phyloP scores from a whole-genome alignment of 306 rosid genomes.

The Senna tora region DNA sequence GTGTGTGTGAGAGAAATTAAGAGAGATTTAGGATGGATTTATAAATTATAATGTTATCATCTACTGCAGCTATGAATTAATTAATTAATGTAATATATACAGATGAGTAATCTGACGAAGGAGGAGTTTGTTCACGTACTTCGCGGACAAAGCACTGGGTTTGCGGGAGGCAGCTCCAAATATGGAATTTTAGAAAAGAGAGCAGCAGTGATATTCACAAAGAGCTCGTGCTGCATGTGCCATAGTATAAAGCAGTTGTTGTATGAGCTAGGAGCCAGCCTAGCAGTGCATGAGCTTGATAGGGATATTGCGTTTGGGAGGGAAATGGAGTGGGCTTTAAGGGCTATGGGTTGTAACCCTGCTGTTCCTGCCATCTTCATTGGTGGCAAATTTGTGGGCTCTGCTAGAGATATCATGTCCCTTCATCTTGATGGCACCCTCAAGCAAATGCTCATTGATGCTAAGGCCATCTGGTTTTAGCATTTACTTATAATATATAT shows the following conservation, averaged over 20 bases:
- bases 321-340: slow-evolving; percentile 86
- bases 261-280: slow-evolving; percentile 95
- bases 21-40: too few relatives aligned
- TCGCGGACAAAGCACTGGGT: too few relatives aligned
- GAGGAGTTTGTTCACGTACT: too few relatives aligned
- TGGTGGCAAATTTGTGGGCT: slow-evolving; percentile 86
- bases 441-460: slow-evolving; percentile 90
- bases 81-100: too few relatives aligned
- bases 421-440: slow-evolving; percentile 93
- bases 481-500: too few relatives aligned
- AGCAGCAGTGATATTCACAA: slow-evolving; percentile 93
- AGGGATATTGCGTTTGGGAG: slow-evolving; percentile 69
- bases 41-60: too few relatives aligned
- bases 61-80: too few relatives aligned
- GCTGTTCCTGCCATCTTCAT: slow-evolving; percentile 94
- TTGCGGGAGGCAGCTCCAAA: too few relatives aligned
- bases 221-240: slow-evolving; percentile 96
- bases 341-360: slow-evolving; percentile 83
- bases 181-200: too few relatives aligned
- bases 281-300: slow-evolving; percentile 90
- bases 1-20: too few relatives aligned
- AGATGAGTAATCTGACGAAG: too few relatives aligned
- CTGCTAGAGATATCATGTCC: slow-evolving; percentile 88
- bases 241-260: slow-evolving; percentile 89
- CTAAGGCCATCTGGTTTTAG: slow-evolving; percentile 96